Conservation (phyloP, 306 rosid species). For the Lathyrus aphaca region DNA sequence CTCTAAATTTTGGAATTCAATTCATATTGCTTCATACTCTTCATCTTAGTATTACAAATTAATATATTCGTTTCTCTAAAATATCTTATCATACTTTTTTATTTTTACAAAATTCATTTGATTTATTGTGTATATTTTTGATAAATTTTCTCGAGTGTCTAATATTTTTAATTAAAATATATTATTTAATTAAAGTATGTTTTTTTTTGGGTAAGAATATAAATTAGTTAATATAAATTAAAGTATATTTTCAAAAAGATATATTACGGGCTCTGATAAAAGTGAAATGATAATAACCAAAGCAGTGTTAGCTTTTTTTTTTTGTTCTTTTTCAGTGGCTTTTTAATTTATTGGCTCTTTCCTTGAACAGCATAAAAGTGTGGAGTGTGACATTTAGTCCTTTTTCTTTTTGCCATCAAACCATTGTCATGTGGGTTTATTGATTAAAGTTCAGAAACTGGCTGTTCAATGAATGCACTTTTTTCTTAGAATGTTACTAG, state of each 20-base stretch:
- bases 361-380: constrained; percentile 35
- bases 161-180: too few species aligned
- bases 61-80: too few species aligned
- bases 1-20: not conserved
- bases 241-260: constrained; percentile 22
- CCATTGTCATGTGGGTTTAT: constrained; percentile 40
- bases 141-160: too few species aligned
- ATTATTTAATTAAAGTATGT: too few species aligned
- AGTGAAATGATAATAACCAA: constrained; percentile 34
- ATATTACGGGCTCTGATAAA: constrained; percentile 33
- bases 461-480: constrained; percentile 35
- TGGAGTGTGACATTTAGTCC: constrained; percentile 32
- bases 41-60: too few species aligned
- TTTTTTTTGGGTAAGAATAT: too few species aligned
- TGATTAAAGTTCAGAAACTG: constrained; percentile 35
- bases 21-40: too few species aligned
- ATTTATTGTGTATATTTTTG: too few species aligned
- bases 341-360: not conserved
- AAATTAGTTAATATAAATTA: too few species aligned
- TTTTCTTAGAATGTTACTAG: constrained; percentile 10
- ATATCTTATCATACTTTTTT: too few species aligned
- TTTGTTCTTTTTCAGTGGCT: not conserved
- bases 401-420: constrained; percentile 13
- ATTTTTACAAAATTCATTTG: too few species aligned
- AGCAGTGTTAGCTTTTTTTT: constrained; percentile 37